Conservation (phyloP, 139 green algal species). For the Tetratostichococcus sp. region DNA sequence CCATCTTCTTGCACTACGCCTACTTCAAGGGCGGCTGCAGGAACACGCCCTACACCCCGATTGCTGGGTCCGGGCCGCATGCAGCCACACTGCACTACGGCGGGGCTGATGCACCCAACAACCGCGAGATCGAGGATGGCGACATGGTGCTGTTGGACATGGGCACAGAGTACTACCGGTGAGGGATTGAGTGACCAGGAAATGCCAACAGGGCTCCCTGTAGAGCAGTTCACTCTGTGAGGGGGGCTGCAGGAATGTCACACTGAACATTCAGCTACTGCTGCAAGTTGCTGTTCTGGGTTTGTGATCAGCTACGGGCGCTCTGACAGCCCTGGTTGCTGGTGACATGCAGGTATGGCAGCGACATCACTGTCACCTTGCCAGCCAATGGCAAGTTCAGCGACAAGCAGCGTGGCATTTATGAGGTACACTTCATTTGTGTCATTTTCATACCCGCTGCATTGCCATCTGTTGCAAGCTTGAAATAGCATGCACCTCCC, state of each 20-base stretch:
- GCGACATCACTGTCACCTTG: constrained; percentile 83
- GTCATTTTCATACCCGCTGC: too few species aligned
- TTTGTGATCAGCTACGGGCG: too few species aligned
- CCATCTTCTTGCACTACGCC: constrained; percentile 61
- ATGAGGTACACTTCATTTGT: too few species aligned
- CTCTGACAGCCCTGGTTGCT: too few species aligned
- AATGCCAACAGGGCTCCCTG: too few species aligned
- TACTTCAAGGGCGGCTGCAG: constrained; percentile 55
- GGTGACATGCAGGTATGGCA: constrained; percentile 3
- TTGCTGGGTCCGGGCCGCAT: constrained; percentile 74
- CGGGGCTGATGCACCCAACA: constrained; percentile 79
- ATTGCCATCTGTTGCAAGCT: too few species aligned
- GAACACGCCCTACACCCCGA: constrained; percentile 70
- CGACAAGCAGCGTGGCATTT: constrained; percentile 39
- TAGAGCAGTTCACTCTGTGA: too few species aligned
- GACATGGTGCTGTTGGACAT: constrained; percentile 81
- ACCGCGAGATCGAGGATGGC: constrained; percentile 48
- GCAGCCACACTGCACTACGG: constrained; percentile 85
- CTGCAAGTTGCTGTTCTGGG: too few species aligned
- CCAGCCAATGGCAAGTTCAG: constrained; percentile 76
- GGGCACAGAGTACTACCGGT: constrained; percentile 71
- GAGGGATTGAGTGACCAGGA: too few species aligned
- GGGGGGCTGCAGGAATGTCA: too few species aligned
- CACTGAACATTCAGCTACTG: too few species aligned
- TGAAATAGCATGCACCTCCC: too few species aligned